Conservation (phyloP, 2,329 filamentous ascomycete species). For the Cladophialophora bantiana region DNA sequence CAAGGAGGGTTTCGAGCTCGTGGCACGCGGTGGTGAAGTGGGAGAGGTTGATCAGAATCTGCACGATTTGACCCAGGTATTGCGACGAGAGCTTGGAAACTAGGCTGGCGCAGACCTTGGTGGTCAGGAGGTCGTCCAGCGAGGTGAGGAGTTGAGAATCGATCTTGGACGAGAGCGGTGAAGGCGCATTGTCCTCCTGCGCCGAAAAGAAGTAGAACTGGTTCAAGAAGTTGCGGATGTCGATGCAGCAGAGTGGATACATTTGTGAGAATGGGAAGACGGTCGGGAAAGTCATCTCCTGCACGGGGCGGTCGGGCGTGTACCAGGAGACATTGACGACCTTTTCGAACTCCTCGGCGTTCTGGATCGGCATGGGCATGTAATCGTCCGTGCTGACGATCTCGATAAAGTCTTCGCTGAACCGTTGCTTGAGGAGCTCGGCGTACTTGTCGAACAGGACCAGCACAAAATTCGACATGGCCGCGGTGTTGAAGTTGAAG, state of each 20-base stretch:
- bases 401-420: slow-evolving; percentile 95
- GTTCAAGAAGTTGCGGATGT: slow-evolving; percentile 96
- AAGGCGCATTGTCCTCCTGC: slow-evolving; percentile 86
- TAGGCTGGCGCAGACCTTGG: slow-evolving; percentile 88
- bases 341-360: slow-evolving; percentile 89
- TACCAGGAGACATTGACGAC: slow-evolving; percentile 98
- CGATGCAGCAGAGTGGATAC: slow-evolving; percentile 98
- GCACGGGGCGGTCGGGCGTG: slow-evolving; percentile 76
- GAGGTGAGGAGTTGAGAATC: slow-evolving; percentile 88
- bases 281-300: slow-evolving; percentile 86
- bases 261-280: slow-evolving; percentile 98
- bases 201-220: slow-evolving; percentile 98
- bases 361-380: slow-evolving; percentile 98
- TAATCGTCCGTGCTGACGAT: slow-evolving; percentile 93
- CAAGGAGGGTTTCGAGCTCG: slow-evolving; percentile 85
- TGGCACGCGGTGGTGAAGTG: slow-evolving; percentile 94
- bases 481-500: slow-evolving; percentile 85
- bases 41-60: slow-evolving; percentile 96
- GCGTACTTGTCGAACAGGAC: slow-evolving; percentile 93
- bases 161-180: slow-evolving; percentile 70
- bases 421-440: slow-evolving; percentile 84
- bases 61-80: slow-evolving; percentile 96
- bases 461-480: slow-evolving; percentile 84
- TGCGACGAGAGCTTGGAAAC: slow-evolving; percentile 89
- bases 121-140: slow-evolving; percentile 90